Percentiles rank a stretch among this genome's conserved stretches.
Conservation (phyloP, 106 monocot species). For the Acorus gramineus region DNA sequence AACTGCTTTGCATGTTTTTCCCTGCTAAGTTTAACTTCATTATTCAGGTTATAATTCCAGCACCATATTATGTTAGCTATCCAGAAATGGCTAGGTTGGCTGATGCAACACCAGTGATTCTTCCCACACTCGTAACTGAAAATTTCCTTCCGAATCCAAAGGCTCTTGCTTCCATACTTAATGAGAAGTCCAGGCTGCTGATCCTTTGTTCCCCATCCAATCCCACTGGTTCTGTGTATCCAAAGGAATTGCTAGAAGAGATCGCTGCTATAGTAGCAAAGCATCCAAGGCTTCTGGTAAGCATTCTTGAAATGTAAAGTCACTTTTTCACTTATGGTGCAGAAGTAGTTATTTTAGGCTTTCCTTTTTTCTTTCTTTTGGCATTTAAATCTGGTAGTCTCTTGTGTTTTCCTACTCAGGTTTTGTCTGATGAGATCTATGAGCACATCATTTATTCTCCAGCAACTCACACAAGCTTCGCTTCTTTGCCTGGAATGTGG, state of each 20-base stretch:
- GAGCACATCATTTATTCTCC: slow-evolving; percentile 95
- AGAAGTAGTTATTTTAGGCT: too few relatives aligned
- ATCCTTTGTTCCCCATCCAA: slow-evolving; percentile 96
- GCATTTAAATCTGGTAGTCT: not conserved
- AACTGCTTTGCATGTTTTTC: not conserved
- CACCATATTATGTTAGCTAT: slow-evolving; percentile 95
- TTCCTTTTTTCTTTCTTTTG: not conserved
- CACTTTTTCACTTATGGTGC: too few relatives aligned
- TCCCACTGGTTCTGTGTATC: slow-evolving; percentile 94
- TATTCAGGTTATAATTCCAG: slow-evolving; percentile 79
- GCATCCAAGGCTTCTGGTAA: slow-evolving; percentile 84
- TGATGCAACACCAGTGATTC: slow-evolving; percentile 70
- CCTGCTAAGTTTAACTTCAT: not conserved
- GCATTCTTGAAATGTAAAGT: not conserved
- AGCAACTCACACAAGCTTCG: slow-evolving; percentile 91
- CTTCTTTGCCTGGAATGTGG: slow-evolving; percentile 94
- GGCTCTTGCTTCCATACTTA: slow-evolving; percentile 49
- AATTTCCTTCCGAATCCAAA: slow-evolving; percentile 73
- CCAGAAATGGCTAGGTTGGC: slow-evolving; percentile 97
- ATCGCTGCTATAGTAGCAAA: slow-evolving; percentile 88
- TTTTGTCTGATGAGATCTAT: slow-evolving; percentile 96
- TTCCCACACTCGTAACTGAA: slow-evolving; percentile 71
- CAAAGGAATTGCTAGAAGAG: slow-evolving; percentile 71
- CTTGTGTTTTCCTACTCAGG: slow-evolving; percentile 31
- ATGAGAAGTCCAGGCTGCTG: slow-evolving; percentile 78